Evolutionary conservation across 2,329 filamentous ascomycete species (phyloP), one percentile per base, ranked within the genome.

Genomic region (Aspergillus persii): DNA sequence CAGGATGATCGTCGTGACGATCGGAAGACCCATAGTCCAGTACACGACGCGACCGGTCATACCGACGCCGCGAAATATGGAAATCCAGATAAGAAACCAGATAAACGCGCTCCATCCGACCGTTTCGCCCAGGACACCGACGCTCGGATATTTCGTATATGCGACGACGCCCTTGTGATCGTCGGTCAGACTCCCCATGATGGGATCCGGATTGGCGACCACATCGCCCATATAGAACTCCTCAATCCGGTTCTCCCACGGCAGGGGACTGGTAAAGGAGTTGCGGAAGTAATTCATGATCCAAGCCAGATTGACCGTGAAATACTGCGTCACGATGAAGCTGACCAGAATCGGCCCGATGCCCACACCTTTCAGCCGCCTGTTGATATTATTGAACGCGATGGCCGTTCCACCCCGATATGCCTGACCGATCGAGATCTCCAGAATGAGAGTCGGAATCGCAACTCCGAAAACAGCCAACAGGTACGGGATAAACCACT

Each of bases 21-120:
- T 84, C 0, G 84, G 84, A 4, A 86, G 68, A 1, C 83, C 83
- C 83, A 86, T 86, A n/a, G 83, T 86, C 69, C 84, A 84, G 72
- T 86, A 86, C 4, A 85, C 83, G 8, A 85, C 84, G 5, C 83
- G 79, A 2, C 84, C 84, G 2, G 84, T 86, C 60, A 84, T 69
- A 0, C 83, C 82, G 23, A 86, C 83, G 6, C 85, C 81, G 39
- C 83, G 80, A 70, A 86, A 84, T 64, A 87, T 85, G 63, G 81
- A 84, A 46, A 86, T 63, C 82, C 83, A 86, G 63, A 86, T 80
- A 1, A 86, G 69, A 66, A 86, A 84, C 83, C 84, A 85, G 59
- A 83, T 81, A 64, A 86, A 86, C 18, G 79, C 77, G 46, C 78
- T 81, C 84, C 84, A 86, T 9, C 80, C 84, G 2, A 84, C 82